These are phyloP conservation scores for Hirsutella minnesotensis DNA, from an alignment of 2,329 filamentous ascomycete species.

Conservation along the genomic window DNA sequence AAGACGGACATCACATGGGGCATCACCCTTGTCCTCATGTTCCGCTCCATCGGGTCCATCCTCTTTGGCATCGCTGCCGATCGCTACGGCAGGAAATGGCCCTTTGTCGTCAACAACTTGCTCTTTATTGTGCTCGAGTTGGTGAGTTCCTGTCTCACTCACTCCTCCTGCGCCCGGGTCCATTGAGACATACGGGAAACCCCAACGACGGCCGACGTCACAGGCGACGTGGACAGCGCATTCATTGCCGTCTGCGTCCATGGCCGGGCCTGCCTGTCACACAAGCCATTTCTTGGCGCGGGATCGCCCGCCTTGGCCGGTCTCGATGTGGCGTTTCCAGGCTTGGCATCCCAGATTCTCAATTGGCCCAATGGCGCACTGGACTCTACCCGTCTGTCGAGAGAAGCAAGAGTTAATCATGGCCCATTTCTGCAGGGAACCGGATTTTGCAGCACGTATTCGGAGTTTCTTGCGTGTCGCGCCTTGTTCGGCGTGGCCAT, in stretches of 20 bases:
- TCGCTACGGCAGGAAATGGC: conserved; percentile 53
- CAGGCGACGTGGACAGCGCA: no score
- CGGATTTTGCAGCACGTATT: conserved; percentile 56
- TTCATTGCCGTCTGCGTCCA: background rate
- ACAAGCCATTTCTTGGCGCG: background rate
- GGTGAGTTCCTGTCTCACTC: conserved; percentile 26
- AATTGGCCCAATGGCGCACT: background rate
- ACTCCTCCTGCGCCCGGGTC: background rate
- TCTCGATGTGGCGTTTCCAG: no score
- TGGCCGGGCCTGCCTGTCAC: background rate
- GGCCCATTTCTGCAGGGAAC: conserved; percentile 38
- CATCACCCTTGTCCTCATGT: conserved; percentile 51
- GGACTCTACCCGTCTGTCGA: background rate
- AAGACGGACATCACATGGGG: conserved; percentile 52
- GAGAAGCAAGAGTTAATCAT: no score
- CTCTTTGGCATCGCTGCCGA: conserved; percentile 43
- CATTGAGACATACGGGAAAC: no score
- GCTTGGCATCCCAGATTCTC: background rate
- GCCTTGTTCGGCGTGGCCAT: conserved; percentile 71
- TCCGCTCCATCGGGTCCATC: conserved; percentile 43
- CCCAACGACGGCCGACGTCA: no score
- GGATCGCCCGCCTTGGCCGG: no score
- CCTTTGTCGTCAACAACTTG: conserved; percentile 64
- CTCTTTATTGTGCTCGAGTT: conserved; percentile 62
- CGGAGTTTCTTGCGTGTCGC: conserved; percentile 62